Conservation (phyloP, 163 green algal genomes). For the Volvox carteri region DNA sequence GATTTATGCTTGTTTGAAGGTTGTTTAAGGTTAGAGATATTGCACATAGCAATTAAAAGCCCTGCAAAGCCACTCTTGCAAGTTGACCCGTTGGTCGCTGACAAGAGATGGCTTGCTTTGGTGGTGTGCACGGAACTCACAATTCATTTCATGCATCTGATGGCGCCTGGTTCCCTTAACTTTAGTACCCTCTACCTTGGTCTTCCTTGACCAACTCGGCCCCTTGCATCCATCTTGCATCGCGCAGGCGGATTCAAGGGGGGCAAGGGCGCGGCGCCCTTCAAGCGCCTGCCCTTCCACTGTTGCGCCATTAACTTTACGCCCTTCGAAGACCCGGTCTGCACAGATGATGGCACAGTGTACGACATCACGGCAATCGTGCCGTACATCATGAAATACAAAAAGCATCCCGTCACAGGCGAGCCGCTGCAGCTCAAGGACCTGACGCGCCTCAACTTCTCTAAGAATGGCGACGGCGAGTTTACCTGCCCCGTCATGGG, state of each 20-base stretch:
- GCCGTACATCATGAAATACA: constrained; percentile 92
- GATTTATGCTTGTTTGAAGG: too few species aligned
- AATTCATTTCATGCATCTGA: too few species aligned
- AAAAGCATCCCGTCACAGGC: constrained; percentile 91
- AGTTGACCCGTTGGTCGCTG: neutral
- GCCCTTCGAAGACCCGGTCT: constrained; percentile 96
- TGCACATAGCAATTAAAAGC: too few species aligned
- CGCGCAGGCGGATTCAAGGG: constrained; percentile 61
- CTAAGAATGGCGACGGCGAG: constrained; percentile 92
- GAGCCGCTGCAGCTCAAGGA: constrained; percentile 89
- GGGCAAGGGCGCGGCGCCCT: constrained; percentile 64
- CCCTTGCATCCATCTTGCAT: too few species aligned
- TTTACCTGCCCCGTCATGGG: constrained; percentile 93
- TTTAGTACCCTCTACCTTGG: too few species aligned
- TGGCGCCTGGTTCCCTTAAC: too few species aligned
- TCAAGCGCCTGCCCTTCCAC: constrained; percentile 93
- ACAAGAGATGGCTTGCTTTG: too few species aligned
- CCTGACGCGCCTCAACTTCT: constrained; percentile 93
- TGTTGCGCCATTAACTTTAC: constrained; percentile 97
- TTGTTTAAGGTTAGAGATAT: too few species aligned
- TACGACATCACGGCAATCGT: constrained; percentile 92
- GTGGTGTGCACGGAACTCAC: too few species aligned
- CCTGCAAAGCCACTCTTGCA: too few species aligned
- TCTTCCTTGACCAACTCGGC: too few species aligned
- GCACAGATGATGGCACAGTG: constrained; percentile 88